Evolutionary conservation across 2,329 filamentous ascomycete species (phyloP).

Genomic region (Colletotrichum theobromicola): DNA sequence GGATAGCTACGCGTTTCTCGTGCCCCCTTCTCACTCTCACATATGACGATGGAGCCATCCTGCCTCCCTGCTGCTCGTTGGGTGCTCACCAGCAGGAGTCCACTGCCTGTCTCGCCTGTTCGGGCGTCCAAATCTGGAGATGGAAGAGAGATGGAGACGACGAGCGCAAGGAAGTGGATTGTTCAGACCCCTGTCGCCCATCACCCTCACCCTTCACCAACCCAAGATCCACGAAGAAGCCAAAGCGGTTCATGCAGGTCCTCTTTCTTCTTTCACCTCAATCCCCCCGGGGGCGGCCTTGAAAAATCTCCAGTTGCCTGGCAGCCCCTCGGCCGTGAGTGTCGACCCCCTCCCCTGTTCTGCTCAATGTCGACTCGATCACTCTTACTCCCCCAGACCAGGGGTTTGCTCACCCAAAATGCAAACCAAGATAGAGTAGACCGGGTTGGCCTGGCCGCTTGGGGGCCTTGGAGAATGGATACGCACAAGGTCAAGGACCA

Average conservation of each 20-base stretch:
- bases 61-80: conserved; percentile 16
- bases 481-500: background rate
- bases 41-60: conserved; percentile 1
- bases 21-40: background rate
- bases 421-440: conserved; percentile 16
- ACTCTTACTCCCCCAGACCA: conserved; percentile 1
- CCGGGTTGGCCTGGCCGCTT: background rate
- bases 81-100: conserved; percentile 7
- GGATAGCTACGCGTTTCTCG: background rate
- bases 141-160: background rate
- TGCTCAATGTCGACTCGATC: background rate
- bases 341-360: background rate
- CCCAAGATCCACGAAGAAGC: conserved; percentile 11
- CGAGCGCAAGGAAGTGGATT: background rate
- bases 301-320: conserved; percentile 13
- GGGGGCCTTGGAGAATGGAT: background rate
- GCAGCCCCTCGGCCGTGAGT: conserved; percentile 14
- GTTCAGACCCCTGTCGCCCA: conserved; percentile 3
- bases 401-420: background rate
- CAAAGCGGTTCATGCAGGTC: conserved; percentile 24
- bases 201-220: conserved; percentile 15
- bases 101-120: conserved; percentile 11
- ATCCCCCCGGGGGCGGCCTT: background rate
- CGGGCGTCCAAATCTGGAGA: conserved; percentile 4
- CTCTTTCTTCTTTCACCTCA: conserved; percentile 18